Evolutionary conservation across 139 green algal species (phyloP).

Genomic region (Micromonas commoda): DNA sequence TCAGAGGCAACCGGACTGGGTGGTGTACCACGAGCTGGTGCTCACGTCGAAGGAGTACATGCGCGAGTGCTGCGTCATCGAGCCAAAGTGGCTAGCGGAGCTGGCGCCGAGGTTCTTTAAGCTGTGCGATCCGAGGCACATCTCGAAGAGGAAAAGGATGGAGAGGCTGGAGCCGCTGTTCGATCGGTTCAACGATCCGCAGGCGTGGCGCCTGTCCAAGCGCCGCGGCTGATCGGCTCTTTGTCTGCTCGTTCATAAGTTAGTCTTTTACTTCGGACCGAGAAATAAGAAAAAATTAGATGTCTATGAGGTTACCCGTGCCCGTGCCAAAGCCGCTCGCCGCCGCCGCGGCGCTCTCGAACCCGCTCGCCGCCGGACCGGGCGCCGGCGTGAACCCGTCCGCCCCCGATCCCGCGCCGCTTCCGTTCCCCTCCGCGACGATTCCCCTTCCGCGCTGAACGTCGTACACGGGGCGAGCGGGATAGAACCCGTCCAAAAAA

Average conservation of each 20-base stretch:
- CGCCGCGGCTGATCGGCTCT: not conserved
- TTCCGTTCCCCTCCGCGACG: too few species aligned
- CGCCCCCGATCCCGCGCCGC: too few species aligned
- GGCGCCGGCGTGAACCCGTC: too few species aligned
- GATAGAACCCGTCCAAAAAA: too few species aligned
- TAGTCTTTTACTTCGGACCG: too few species aligned
- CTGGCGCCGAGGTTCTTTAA: slow-evolving; percentile 96
- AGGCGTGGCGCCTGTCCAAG: slow-evolving; percentile 19
- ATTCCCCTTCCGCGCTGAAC: too few species aligned
- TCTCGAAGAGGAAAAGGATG: slow-evolving; percentile 82
- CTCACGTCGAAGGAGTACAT: slow-evolving; percentile 96
- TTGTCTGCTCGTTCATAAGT: not conserved
- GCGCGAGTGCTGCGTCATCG: slow-evolving; percentile 83
- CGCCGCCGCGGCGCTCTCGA: too few species aligned
- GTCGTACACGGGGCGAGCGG: too few species aligned
- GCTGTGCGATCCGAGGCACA: slow-evolving; percentile 75
- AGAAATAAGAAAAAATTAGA: not conserved
- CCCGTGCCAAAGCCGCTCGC: not conserved
- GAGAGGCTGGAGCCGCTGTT: slow-evolving; percentile 96
- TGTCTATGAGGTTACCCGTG: slow-evolving; percentile 1
- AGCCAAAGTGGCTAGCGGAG: slow-evolving; percentile 95
- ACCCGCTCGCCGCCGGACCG: too few species aligned
- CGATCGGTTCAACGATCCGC: slow-evolving; percentile 49
- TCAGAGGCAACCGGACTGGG: slow-evolving; percentile 89
- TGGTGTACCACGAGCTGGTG: slow-evolving; percentile 96